Percentiles rank a stretch among this genome's conserved stretches.
These are phyloP conservation scores for Suillus ampliporus DNA, from an alignment of 768 basidiomycete genomes.

Conservation along the genomic window DNA sequence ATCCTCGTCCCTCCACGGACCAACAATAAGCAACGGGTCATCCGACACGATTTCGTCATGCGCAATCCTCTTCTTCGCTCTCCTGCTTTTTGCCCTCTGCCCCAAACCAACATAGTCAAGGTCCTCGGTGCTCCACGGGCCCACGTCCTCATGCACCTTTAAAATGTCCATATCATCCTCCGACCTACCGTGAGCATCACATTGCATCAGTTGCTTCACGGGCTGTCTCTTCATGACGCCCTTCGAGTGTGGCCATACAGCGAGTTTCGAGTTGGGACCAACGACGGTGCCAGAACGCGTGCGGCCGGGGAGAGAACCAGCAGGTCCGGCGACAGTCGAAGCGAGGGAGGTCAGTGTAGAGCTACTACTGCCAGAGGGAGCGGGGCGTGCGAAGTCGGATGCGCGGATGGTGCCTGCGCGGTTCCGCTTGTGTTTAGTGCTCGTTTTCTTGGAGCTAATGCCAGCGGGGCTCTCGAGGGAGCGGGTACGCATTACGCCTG, in stretches of 20 bases:
- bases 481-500: conserved; percentile 22
- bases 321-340: conserved; percentile 2
- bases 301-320: conserved; percentile 29
- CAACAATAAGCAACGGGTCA: conserved; percentile 36
- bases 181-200: conserved; percentile 14
- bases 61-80: not conserved
- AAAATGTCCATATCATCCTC: conserved; percentile 34
- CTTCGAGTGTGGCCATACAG: conserved; percentile 1
- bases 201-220: not conserved
- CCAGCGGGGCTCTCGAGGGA: conserved; percentile 26
- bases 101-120: conserved; percentile 27
- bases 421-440: conserved; percentile 36
- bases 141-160: conserved; percentile 2
- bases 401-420: conserved; percentile 58
- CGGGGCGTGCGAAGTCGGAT: conserved; percentile 44
- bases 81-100: not conserved
- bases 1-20: conserved; percentile 17
- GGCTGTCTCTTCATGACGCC: conserved; percentile 2
- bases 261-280: conserved; percentile 34
- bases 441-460: conserved; percentile 5
- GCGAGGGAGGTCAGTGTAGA: conserved; percentile 8
- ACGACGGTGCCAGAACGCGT: conserved; percentile 57
- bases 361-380: conserved; percentile 14
- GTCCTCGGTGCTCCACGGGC: conserved; percentile 25
- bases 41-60: conserved; percentile 20